phyloP scores from a whole-genome alignment of 495 filamentous ascomycete genomes.

The Hypoxylon intermedium region DNA sequence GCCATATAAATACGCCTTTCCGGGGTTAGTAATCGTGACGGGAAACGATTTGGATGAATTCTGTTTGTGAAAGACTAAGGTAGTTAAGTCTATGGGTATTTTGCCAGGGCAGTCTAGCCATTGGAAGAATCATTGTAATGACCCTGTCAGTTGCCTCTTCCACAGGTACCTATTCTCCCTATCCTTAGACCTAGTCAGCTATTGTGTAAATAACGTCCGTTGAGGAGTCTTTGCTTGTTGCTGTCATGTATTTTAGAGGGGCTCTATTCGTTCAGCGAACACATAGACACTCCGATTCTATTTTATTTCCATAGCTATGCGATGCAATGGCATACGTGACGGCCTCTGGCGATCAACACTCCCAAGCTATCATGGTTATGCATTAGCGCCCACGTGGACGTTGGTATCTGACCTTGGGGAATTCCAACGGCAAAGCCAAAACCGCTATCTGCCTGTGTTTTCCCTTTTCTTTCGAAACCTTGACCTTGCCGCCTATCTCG shows the following conservation, averaged over 20 bases:
- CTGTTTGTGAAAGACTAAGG: too few species aligned
- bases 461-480: constrained; percentile 55
- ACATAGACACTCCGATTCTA: too few species aligned
- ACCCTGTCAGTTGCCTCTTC: not conserved
- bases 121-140: not conserved
- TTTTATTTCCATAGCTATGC: too few species aligned
- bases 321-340: too few species aligned
- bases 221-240: not conserved
- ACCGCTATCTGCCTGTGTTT: constrained; percentile 66
- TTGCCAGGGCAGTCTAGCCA: not conserved
- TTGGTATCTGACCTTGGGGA: constrained; percentile 62
- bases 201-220: not conserved
- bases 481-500: constrained; percentile 79
- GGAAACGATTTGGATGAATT: too few species aligned
- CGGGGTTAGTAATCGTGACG: too few species aligned
- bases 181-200: not conserved
- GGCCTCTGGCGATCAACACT: too few species aligned
- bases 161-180: not conserved
- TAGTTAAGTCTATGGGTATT: not conserved
- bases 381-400: constrained; percentile 29
- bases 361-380: too few species aligned
- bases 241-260: too few species aligned
- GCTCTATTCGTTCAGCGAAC: too few species aligned
- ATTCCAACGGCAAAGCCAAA: constrained; percentile 79
- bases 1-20: too few species aligned